Evolutionary conservation across 2,329 filamentous ascomycete species (phyloP), one percentile per base, ranked within the genome.

Genomic region (Pseudogymnoascus sp.): DNA sequence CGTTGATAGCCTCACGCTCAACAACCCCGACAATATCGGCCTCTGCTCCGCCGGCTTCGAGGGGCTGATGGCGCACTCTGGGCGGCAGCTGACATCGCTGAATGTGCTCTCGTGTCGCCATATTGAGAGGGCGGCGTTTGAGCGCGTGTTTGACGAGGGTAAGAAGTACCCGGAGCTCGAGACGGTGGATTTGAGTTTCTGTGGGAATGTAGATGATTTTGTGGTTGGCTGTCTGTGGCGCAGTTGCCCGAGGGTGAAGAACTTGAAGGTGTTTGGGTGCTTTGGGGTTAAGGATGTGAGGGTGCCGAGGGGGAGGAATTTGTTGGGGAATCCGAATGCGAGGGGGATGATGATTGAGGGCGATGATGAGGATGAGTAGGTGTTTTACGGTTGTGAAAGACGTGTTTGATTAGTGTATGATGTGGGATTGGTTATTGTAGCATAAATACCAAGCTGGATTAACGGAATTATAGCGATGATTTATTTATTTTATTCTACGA

Each of bases 101-200:
- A 89, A 95, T 70, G 78, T 97, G n/a, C 84, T 90, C 12, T 89
- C 88, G 0, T 96, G 91, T 71, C 87, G 93, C 2, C 88, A 96
- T 72, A 92, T 97, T 65, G 82, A 84, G 1, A 79, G 82, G 35
- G 76, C 82, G 13, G 85, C 89, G 0, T 92, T 96, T 63, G 85
- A 90, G 65, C 81, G 87, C 8, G 87, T 88, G 0, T 97, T 97
- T 69, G 58, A 18, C 3, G 59, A 42, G 13, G 59, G 35, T 18
- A 48, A 60, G 21, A 37, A n/a, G 42, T 97, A 95, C 67, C 85
- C 87, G 0, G 78, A 84, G 9, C 78, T 97, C 35, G 77, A 78
- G 64, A 82, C 88, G 62, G 77, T 96, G 45, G 91, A 96, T 71
- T 78, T 94, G 45, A 89, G 87, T 60, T 95, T 96, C 73, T 88